Base-by-base conservation (phyloP, 306 rosid genomes). In the Clitoria ternatea region DNA sequence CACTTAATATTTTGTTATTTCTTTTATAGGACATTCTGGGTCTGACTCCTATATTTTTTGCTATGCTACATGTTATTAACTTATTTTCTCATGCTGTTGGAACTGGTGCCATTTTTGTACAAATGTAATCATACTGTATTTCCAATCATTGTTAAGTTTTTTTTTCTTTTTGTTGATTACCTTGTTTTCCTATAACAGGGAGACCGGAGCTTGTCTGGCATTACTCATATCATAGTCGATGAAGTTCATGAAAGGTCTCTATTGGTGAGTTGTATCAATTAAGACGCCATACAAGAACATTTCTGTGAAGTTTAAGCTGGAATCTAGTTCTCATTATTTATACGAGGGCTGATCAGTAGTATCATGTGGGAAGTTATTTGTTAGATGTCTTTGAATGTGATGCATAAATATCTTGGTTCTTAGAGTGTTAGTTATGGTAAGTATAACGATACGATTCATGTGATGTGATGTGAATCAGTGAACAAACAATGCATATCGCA, bases 221-320 rank as follows among this genome's bases (percentile, higher is more conserved):
- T 93, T 67, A 88, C 94, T 20, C 98, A 93, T 81, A 77, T 93
- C 78, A 84, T 93, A 61, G 97, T 93, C 61, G 98, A 93, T 86
- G 98, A 93, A 85, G 98, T 93, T 60, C 98, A 93, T 70, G 98
- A 93, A 82, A 86, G 98, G 73, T 90, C 98, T 72, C 82, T 93
- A 32, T 80, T 93, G 97, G 97, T 91, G 61, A 87, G 97, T 81
- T 43, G 15, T 43, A 63, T 53, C 42, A 42, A 49, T 47, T 79
- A 45, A 43, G 61, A 71, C 72, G 49, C 36, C 75, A 72, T 60
- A 7, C 22, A 13, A 13, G 29, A 48, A 33, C 18, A 43, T 24
- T 12, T 40, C 27, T 48, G 4, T 61, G 33, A 71, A 35, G 59
- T 20, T 66, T 67, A 15, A n/a, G 6, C 55, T 30, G 29, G 54